These are phyloP conservation scores for Striga asiatica DNA, from an alignment of 257 asterid species.

Conservation along the genomic window DNA sequence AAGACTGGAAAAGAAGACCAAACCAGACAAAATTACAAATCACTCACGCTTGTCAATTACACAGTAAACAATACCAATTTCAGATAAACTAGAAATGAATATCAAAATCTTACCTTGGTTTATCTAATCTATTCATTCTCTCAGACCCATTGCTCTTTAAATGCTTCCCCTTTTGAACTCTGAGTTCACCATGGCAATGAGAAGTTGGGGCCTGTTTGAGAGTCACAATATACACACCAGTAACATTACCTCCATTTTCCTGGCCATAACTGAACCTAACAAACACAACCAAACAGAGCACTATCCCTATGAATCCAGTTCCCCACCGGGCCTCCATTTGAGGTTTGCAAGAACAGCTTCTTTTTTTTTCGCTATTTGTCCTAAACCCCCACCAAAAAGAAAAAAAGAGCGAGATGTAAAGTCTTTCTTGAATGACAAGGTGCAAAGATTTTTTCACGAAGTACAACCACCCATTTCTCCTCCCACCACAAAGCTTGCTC, in stretches of 20 bases:
- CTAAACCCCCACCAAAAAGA: slow-evolving; percentile 9
- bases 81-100: neutral
- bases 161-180: slow-evolving; percentile 29
- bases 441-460: slow-evolving; percentile 21
- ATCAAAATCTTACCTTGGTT: slow-evolving; percentile 26
- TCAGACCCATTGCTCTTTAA: slow-evolving; percentile 29
- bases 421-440: no score
- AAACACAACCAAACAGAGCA: slow-evolving; percentile 42
- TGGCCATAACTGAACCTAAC: slow-evolving; percentile 29
- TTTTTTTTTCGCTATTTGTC: neutral
- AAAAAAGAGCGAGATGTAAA: no score
- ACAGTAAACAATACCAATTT: neutral
- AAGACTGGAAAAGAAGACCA: no score
- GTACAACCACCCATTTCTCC: slow-evolving; percentile 27
- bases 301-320: slow-evolving; percentile 13
- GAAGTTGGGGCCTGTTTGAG: slow-evolving; percentile 59
- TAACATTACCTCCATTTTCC: slow-evolving; percentile 27
- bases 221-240: slow-evolving; percentile 80
- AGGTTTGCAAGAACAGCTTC: neutral
- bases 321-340: slow-evolving; percentile 41
- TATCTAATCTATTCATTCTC: slow-evolving; percentile 39
- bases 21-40: no score
- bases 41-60: no score
- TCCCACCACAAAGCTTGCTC: slow-evolving; percentile 3
- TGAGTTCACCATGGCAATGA: slow-evolving; percentile 50